These are phyloP conservation scores for Aspergillus sergii DNA, from an alignment of 2,329 filamentous ascomycete genomes.

Conservation along the genomic window DNA sequence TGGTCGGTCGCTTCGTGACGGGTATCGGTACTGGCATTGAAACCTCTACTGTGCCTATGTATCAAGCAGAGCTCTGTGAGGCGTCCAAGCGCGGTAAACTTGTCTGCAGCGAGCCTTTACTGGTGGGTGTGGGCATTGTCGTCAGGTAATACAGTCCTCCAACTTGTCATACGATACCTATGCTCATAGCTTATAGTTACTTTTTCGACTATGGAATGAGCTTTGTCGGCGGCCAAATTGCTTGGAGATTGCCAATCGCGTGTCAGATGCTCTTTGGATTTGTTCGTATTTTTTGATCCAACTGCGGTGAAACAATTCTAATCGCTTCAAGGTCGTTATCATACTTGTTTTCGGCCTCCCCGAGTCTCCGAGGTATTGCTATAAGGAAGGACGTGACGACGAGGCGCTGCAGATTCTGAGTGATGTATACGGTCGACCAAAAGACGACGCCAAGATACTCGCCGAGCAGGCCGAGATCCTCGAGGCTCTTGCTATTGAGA, in stretches of 20 bases:
- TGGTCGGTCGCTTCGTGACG: conserved; percentile 52
- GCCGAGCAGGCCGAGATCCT: conserved; percentile 43
- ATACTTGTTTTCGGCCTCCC: conserved; percentile 28
- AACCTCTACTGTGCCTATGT: conserved; percentile 41
- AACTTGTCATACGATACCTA: background rate
- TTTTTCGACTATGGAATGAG: conserved; percentile 39
- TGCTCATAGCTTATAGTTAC: conserved; percentile 17
- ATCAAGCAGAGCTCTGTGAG: conserved; percentile 51
- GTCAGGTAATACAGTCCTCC: conserved; percentile 22
- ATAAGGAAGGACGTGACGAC: conserved; percentile 43
- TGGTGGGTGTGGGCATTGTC: conserved; percentile 42
- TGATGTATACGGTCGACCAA: conserved; percentile 27
- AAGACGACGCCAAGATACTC: conserved; percentile 25
- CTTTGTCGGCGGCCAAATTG: conserved; percentile 43
- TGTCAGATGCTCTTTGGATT: conserved; percentile 51
- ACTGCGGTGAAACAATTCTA: background rate
- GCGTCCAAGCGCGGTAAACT: conserved; percentile 47
- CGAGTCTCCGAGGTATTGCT: conserved; percentile 47
- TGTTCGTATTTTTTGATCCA: conserved; percentile 35
- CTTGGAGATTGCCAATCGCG: conserved; percentile 52
- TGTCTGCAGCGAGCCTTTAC: conserved; percentile 46
- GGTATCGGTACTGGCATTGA: conserved; percentile 55
- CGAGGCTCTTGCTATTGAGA: conserved; percentile 48
- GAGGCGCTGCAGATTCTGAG: conserved; percentile 31
- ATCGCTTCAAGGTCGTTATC: conserved; percentile 18